Percentiles rank a stretch among this genome's conserved stretches.
These are phyloP conservation scores for Oxyria digyna DNA, from an alignment of 148 eudicot species.

Conservation along the genomic window DNA sequence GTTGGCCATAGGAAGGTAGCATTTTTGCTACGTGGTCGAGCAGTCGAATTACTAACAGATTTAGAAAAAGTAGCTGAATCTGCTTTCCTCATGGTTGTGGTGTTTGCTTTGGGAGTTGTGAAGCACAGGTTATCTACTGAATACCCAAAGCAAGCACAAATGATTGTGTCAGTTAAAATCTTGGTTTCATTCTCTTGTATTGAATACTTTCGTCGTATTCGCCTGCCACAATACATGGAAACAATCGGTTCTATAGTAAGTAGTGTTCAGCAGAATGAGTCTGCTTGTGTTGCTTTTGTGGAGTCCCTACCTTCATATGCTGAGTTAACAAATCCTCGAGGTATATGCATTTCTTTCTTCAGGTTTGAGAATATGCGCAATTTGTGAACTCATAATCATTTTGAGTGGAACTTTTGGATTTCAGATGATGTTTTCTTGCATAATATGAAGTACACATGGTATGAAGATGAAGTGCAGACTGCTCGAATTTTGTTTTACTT, in stretches of 20 bases:
- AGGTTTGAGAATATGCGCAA: neutral
- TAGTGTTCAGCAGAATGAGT: constrained; percentile 55
- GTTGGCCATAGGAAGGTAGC: constrained; percentile 52
- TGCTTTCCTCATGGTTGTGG: constrained; percentile 85
- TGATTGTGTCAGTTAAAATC: constrained; percentile 49
- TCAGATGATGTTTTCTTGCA: constrained; percentile 34
- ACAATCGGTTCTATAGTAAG: constrained; percentile 50
- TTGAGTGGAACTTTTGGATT: constrained; percentile 11
- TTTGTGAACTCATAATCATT: neutral
- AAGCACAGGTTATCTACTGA: constrained; percentile 44
- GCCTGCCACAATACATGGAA: constrained; percentile 83
- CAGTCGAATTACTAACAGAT: constrained; percentile 42
- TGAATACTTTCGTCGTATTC: constrained; percentile 81
- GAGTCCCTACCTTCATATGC: constrained; percentile 71
- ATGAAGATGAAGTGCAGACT: constrained; percentile 78
- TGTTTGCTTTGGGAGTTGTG: constrained; percentile 81
- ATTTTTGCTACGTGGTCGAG: constrained; percentile 37
- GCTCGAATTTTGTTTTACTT: constrained; percentile 76
- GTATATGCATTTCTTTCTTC: constrained; percentile 18
- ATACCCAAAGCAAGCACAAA: constrained; percentile 28
- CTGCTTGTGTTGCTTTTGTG: constrained; percentile 58
- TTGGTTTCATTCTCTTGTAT: constrained; percentile 76
- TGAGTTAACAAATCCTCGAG: constrained; percentile 51
- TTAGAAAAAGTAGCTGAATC: constrained; percentile 84
- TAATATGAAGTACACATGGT: constrained; percentile 45